Base-by-base conservation (phyloP, 2,329 filamentous ascomycete genomes). In the Pleomassaria siparia region DNA sequence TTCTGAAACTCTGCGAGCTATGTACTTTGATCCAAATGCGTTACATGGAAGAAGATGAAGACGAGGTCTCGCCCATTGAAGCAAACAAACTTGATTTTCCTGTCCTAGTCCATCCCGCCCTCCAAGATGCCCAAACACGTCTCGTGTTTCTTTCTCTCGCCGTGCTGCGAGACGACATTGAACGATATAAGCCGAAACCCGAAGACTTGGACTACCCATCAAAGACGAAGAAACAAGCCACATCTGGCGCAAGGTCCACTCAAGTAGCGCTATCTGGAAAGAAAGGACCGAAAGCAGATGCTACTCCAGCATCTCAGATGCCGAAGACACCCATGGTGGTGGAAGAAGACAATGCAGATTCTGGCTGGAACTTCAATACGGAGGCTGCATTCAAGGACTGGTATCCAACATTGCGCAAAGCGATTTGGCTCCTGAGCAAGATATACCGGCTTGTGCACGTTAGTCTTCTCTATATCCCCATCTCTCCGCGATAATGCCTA, bases 371-470 rank as follows among this genome's bases (percentile, higher is more conserved):
- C 43, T 79, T 80, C 55, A 80, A 81, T 49, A 78, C 78, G 1
- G 79, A 83, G 53, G 77, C 80, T 16, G 75, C 77, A 1, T 78
- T 82, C 55, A 73, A 77, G 56, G 79, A 79, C 36, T 86, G 83
- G 82, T 87, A 87, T 62, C 84, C 84, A 1, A 87, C 84, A 0
- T 69, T 87, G 15, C 75, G 80, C 41, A 86, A 84, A 70, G 84
- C 84, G 2, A 83, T 87, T 21, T 86, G 83, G 80, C 73, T 88
- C 3, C 76, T 88, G 16, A 86, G 83, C 53, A 79, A 84, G 44
- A 87, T 88, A 55, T 87, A 87, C 64, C 78, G 84, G 8, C 78
- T 88, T 32, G 83, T 88, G 35, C 86, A 87, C 60, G 83, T 83
- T 73, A 53, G 71, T 51, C 21, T 6, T 28, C 15, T 9, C 22